Base-by-base conservation (phyloP, 768 basidiomycete genomes). In the Kwoniella europaea region DNA sequence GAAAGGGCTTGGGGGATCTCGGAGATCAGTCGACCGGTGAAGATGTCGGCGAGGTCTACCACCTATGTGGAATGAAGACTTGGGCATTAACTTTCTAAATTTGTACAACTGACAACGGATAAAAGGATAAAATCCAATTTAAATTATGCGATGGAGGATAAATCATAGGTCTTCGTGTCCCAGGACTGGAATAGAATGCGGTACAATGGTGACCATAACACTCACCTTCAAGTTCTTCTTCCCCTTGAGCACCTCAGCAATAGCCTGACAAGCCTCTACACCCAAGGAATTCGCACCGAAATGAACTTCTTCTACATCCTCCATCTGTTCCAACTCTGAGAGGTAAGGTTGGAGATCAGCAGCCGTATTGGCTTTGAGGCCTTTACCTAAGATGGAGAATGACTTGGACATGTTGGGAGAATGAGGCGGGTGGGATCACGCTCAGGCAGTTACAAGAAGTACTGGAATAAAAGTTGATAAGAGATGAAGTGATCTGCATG, bases 1-100 rank as follows among this genome's bases (percentile, higher is more conserved):
- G 89, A 88, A 57, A 99, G 89, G 16, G 97, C 93, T 68, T 85
- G 87, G 4, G 96, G 97, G 81, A 99, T 98, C 84, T 99, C 96
- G 71, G 89, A 87, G 86, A 98, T 98, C 79, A 97, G 88, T 74
- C 96, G 92, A 65, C 95, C 93, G 2, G 96, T 98, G 86, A 99
- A 99, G 84, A 99, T 95, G 85, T 98, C 96, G 41, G 93, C 91
- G 74, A 98, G 92, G 86, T 98, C 91, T 75, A 95, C 96, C 69
- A 96, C 86, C 97, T 98, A 53, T 81, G 29, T 29, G 12, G 35
- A 6, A 54, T n/a, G 35, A 59, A 53, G 53, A 43, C 35, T 35
- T 35, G 35, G 35, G 35, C 7, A 35, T 35, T 7, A 35, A 4
- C 35, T 35, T 35, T 35, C 35, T 35, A 1, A 35, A 35, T 35